Percentiles rank a stretch among this genome's conserved stretches.
Evolutionary conservation across 1,284 basidiomycete species (phyloP).

Genomic region (Apiotrichum brassicae): DNA sequence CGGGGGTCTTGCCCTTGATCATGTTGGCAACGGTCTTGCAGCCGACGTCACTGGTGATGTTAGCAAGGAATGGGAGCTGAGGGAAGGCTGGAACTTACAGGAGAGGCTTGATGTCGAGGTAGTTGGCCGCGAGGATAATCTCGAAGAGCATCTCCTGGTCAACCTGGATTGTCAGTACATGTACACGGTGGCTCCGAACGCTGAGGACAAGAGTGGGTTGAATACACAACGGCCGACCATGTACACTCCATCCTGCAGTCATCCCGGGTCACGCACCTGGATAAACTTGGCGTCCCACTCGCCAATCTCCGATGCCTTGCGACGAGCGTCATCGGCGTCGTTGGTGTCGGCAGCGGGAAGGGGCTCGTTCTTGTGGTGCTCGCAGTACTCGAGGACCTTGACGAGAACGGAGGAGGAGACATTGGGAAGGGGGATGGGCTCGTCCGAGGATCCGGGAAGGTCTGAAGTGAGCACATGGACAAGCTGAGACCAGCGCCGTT

Average conservation of each 20-base stretch:
- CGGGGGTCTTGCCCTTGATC: constrained; percentile 85
- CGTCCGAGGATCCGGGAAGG: constrained; percentile 78
- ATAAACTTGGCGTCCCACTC: constrained; percentile 99
- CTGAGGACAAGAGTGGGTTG: no score
- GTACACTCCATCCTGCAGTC: no score
- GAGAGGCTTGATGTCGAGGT: constrained; percentile 98
- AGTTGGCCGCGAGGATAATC: constrained; percentile 99
- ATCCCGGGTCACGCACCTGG: constrained; percentile 49
- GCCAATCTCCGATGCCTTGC: constrained; percentile 92
- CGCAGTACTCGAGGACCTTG: constrained; percentile 99
- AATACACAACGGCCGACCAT: not conserved
- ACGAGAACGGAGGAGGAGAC: constrained; percentile 93
- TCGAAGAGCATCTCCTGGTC: constrained; percentile 88
- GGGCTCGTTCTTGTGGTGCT: constrained; percentile 94
- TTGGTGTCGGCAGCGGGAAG: constrained; percentile 68
- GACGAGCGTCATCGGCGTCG: constrained; percentile 90
- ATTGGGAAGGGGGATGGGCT: constrained; percentile 92
- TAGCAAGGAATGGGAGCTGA: not conserved
- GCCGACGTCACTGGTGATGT: constrained; percentile 72
- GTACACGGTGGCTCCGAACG: not conserved
- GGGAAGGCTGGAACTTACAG: constrained; percentile 57
- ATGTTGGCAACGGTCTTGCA: constrained; percentile 99
- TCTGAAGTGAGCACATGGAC: constrained; percentile 60
- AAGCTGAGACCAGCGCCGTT: no score
- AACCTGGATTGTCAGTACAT: constrained; percentile 46